Conservation (phyloP, 2,329 filamentous ascomycete species). For the Lecanosticta acicola region DNA sequence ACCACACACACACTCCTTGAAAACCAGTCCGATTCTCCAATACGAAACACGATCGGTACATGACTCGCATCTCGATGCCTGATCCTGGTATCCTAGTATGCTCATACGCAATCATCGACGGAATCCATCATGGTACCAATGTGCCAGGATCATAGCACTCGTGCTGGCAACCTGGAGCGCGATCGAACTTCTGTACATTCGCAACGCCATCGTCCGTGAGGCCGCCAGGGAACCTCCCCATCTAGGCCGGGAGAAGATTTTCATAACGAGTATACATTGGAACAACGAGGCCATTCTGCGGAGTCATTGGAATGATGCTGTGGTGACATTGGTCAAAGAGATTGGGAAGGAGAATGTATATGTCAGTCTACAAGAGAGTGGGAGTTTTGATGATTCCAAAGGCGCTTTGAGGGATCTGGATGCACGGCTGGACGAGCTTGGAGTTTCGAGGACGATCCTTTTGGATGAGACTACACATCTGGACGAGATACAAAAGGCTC, state of each 20-base stretch:
- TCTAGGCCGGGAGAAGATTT: conserved; percentile 43
- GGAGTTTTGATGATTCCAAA: conserved; percentile 65
- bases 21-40: too few species aligned
- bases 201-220: conserved; percentile 14
- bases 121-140: background rate
- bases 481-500: conserved; percentile 48
- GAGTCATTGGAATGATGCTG: conserved; percentile 56
- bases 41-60: background rate
- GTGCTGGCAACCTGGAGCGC: conserved; percentile 15
- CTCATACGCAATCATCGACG: background rate
- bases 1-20: too few species aligned
- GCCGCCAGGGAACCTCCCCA: conserved; percentile 9
- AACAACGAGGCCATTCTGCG: conserved; percentile 58
- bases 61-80: background rate
- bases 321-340: conserved; percentile 52
- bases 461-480: conserved; percentile 55
- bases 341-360: conserved; percentile 62
- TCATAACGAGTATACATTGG: conserved; percentile 65
- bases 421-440: conserved; percentile 45
- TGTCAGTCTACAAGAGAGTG: conserved; percentile 63
- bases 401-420: conserved; percentile 55
- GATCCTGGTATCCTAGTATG: background rate
- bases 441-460: conserved; percentile 52
- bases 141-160: conserved; percentile 11
- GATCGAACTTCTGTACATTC: conserved; percentile 20